Evolutionary conservation across 306 rosid genomes (phyloP).

Genomic region (Lupinus albus): DNA sequence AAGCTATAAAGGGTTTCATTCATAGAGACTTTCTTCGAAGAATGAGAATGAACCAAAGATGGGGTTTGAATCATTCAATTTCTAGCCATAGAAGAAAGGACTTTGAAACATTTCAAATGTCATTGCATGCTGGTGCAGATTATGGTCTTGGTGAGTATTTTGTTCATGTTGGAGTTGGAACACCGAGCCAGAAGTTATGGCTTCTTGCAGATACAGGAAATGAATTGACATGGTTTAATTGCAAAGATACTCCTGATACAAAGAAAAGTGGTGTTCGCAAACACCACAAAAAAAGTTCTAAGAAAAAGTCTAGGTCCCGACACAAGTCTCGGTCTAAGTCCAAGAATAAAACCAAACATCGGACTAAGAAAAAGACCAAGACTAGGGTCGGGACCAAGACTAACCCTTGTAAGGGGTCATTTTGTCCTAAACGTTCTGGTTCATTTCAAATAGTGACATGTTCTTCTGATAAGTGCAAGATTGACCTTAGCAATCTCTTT

Average conservation of each 20-base stretch:
- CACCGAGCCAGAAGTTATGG: slow-evolving; percentile 61
- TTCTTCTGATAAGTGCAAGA: slow-evolving; percentile 49
- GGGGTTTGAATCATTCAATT: neutral
- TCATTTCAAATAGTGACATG: slow-evolving; percentile 54
- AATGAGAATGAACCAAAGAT: slow-evolving; percentile 31
- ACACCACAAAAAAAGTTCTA: neutral
- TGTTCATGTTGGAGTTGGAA: slow-evolving; percentile 61
- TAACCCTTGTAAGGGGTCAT: slow-evolving; percentile 36
- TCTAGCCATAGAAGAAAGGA: slow-evolving; percentile 32
- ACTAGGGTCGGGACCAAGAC: neutral
- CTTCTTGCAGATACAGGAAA: slow-evolving; percentile 75
- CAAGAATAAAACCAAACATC: neutral
- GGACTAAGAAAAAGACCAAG: neutral
- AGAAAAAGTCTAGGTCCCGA: neutral
- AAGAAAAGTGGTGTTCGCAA: neutral
- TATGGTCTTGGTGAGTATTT: slow-evolving; percentile 63
- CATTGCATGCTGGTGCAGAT: slow-evolving; percentile 58
- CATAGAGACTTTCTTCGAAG: slow-evolving; percentile 45
- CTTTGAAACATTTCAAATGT: slow-evolving; percentile 42
- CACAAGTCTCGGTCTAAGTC: neutral
- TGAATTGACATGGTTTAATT: slow-evolving; percentile 77
- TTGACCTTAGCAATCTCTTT: slow-evolving; percentile 50
- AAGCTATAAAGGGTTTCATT: slow-evolving; percentile 43
- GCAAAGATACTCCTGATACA: slow-evolving; percentile 17
- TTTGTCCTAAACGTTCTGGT: slow-evolving; percentile 52